Evolutionary conservation across 192 early-diverging fungal species (phyloP), one percentile per base, ranked within the genome.

Genomic region (Coemansia sp.): DNA sequence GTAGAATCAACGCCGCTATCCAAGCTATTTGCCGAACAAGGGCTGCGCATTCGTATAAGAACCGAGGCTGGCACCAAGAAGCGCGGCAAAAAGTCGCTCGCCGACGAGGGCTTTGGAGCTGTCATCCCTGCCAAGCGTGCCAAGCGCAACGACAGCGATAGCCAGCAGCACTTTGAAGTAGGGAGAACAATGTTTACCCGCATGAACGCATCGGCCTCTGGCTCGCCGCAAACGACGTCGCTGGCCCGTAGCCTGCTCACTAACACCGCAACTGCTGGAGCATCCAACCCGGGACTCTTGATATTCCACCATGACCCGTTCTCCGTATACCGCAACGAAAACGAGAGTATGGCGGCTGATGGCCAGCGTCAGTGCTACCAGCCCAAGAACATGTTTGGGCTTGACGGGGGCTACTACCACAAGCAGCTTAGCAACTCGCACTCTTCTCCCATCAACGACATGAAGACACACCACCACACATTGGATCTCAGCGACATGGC

Each of bases 21-120:
- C 12, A 85, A 91, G 63, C 86, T 90, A 15, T 96, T 98, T 89
- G 94, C 96, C 19, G 94, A 96, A 55, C 96, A 98, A 74, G 96
- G 96, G 0, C 76, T 98, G 42, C 94, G 94, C 67, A 95, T 98
- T 63, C 87, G 96, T 51, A 95, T 98, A 57, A 87, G 94, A 31
- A 98, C 94, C 64, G 96, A 98, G 80, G 85, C 89, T 21, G 84
- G 87, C 5, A 80, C 82, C 11, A 78, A 76, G 41, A 84, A 84
- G 60, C 74, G 80, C 0, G 72, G 69, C 62, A 79, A 64, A 38
- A 74, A 70, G 51, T 7, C 64, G 1, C 27, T 32, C 19, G 45
- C 38, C 23, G 41, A 58, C 12, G 31, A 42, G 41, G 36, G n/a
- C 38, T 34, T 58, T 31, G 27, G 32, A 60, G 14, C 27, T 12